These are phyloP conservation scores for Opeltia flavorubescens DNA, from an alignment of 495 filamentous ascomycete species.

Conservation along the genomic window DNA sequence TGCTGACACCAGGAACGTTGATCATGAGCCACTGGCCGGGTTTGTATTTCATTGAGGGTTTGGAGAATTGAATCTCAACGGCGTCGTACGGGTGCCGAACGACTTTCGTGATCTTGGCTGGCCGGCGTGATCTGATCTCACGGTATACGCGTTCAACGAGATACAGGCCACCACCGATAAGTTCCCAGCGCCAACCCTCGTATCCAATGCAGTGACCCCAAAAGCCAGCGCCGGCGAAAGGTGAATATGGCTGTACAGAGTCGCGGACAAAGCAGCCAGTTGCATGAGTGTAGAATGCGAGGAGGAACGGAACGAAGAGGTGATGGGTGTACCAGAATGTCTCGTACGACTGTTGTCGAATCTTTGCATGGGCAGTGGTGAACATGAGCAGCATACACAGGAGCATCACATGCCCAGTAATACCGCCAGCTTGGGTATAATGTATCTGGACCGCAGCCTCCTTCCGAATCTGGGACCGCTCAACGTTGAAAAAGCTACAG, in stretches of 20 bases:
- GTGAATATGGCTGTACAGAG: constrained; percentile 52
- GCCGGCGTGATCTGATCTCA: constrained; percentile 66
- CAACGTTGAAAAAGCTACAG: constrained; percentile 83
- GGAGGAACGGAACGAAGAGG: constrained; percentile 87
- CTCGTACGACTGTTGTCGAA: constrained; percentile 93
- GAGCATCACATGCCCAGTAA: constrained; percentile 96
- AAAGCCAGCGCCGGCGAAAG: constrained; percentile 66
- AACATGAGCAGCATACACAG: constrained; percentile 98
- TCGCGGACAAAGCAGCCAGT: constrained; percentile 92
- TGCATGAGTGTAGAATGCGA: constrained; percentile 90
- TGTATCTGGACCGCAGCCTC: constrained; percentile 83
- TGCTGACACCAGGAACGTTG: constrained; percentile 77
- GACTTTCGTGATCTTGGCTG: constrained; percentile 83
- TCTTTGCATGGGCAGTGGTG: constrained; percentile 84
- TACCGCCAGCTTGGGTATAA: constrained; percentile 75
- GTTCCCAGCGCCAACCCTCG: constrained; percentile 94
- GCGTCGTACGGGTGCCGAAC: constrained; percentile 96
- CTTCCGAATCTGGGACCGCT: constrained; percentile 68
- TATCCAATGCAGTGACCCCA: constrained; percentile 95
- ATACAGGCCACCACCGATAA: constrained; percentile 76
- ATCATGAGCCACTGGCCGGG: constrained; percentile 96
- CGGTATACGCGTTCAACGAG: constrained; percentile 81
- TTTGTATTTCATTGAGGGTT: constrained; percentile 96
- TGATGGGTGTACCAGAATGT: constrained; percentile 99
- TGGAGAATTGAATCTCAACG: constrained; percentile 93